A percentile compares a stretch with the other conserved stretches of the same genome.
Evolutionary conservation across 2,329 filamentous ascomycete species (phyloP).

Genomic region (Clonostachys sp.): DNA sequence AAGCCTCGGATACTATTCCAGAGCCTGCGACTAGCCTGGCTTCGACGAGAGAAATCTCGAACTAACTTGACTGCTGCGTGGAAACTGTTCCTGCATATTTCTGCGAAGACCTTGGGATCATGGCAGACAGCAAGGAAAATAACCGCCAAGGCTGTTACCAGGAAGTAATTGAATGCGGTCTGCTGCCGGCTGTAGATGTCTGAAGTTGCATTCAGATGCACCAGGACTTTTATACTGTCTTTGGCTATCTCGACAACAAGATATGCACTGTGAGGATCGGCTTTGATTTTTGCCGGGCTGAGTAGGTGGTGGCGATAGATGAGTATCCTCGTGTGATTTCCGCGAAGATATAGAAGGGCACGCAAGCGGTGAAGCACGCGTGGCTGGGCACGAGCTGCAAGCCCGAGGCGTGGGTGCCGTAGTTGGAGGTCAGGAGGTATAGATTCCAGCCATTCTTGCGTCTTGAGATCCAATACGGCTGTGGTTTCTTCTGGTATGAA

Average conservation of each 20-base stretch:
- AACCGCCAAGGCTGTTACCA: conserved; percentile 19
- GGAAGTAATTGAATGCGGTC: conserved; percentile 18
- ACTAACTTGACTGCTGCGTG: conserved; percentile 22
- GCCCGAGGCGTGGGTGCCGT: conserved; percentile 27
- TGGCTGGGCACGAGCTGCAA: conserved; percentile 19
- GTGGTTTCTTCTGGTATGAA: conserved; percentile 29
- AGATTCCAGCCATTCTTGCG: conserved; percentile 37
- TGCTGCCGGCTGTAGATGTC: conserved; percentile 20
- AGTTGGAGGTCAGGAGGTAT: conserved; percentile 34
- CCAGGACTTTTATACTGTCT: conserved; percentile 17
- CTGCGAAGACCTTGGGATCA: conserved; percentile 33
- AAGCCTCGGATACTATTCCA: conserved; percentile 28
- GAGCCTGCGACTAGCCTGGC: conserved; percentile 20
- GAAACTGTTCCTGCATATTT: conserved; percentile 23
- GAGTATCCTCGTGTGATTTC: conserved; percentile 37
- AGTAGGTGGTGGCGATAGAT: conserved; percentile 37
- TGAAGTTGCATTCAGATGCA: conserved; percentile 15
- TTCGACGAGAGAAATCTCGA: conserved; percentile 21
- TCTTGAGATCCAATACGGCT: conserved; percentile 31
- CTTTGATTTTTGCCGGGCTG: conserved; percentile 25
- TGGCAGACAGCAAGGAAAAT: conserved; percentile 39
- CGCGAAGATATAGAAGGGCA: conserved; percentile 35
- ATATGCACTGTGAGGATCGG: conserved; percentile 25
- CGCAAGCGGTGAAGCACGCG: conserved; percentile 32
- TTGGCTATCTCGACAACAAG: conserved; percentile 26